A percentile compares a stretch with the other conserved stretches of the same genome.
These are phyloP conservation scores for Phytophthora pinifolia DNA, from an alignment of 352 stramenopile species.

Conservation along the genomic window DNA sequence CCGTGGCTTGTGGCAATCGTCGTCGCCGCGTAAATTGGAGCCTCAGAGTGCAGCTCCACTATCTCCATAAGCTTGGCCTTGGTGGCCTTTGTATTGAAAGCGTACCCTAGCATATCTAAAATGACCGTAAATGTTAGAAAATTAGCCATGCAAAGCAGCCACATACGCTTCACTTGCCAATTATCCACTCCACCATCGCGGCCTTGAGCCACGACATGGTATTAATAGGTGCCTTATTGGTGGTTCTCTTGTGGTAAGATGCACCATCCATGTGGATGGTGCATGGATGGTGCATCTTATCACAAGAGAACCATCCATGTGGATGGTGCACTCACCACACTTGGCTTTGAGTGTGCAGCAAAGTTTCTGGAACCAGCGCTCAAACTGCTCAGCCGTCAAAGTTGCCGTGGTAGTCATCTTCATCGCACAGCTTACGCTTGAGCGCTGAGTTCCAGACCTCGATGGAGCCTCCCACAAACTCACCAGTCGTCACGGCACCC, in stretches of 20 bases:
- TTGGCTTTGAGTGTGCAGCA: background rate
- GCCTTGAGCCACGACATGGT: no score
- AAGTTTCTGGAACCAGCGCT: constrained; percentile 2
- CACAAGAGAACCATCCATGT: constrained; percentile 12
- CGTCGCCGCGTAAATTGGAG: background rate
- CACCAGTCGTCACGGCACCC: background rate
- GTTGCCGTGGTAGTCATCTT: constrained; percentile 8
- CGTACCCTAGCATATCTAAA: no score
- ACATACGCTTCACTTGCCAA: no score
- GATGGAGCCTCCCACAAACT: constrained; percentile 2
- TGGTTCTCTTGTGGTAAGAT: background rate
- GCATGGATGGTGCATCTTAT: no score
- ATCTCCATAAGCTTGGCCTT: no score
- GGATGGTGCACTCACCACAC: constrained; percentile 4
- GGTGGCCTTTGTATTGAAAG: no score
- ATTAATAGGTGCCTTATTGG: background rate
- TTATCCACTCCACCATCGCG: no score
- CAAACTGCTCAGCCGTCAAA: constrained; percentile 6
- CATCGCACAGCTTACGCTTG: constrained; percentile 1
- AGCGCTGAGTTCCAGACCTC: constrained; percentile 9
- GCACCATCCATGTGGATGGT: constrained; percentile 4
- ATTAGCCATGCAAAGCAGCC: no score
- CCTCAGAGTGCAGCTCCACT: no score
- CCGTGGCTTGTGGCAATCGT: background rate
- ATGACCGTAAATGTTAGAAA: no score